Base-by-base conservation (phyloP, 2,329 filamentous ascomycete genomes). In the Cytospora mali region DNA sequence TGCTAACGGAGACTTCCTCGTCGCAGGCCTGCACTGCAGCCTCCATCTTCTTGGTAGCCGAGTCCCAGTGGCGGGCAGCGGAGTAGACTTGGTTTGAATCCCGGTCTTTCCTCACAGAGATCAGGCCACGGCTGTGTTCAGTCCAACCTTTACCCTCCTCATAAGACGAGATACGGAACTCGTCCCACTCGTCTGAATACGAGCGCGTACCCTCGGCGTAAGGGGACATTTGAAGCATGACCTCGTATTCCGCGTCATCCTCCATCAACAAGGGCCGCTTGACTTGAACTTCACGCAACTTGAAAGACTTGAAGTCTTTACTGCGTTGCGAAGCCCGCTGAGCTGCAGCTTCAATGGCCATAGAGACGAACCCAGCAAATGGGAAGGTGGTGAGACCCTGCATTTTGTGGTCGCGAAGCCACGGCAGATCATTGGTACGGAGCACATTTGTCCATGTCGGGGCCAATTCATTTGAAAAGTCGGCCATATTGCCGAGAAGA, bases 321-420 rank as follows among this genome's bases (percentile, higher is more conserved):
- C 66, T 63, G 21, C 62, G 55, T 27, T 71, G 42, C 6, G 29
- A 57, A 7, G 69, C 67, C 1, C 66, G 62, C 60, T 75, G 73
- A 3, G 62, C 58, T 1, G 70, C 67, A 0, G 74, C 75, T 66
- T 75, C 73, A 16, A 74, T 64, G 39, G 69, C 71, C 75, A 82
- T 78, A 46, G 77, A 75, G 9, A 79, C 68, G 48, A 75, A 76
- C 25, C 78, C 80, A 1, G 77, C 72, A 25, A 76, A 74, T 23
- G 81, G 79, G 66, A 79, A 82, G 58, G 81, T 75, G 56, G 76
- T 75, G 4, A 35, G 29, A 0, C 25, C 29, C 16, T 56, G 39
- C n/a, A 64, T 55, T 31, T 53, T 56, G 54, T 66, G 61, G 23
- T 66, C 64, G 2, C 54, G 55, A 7, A 64, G 21, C 62, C 64